These are phyloP conservation scores for Colletotrichum eleusines DNA, from an alignment of 2,329 filamentous ascomycete species.

Conservation along the genomic window DNA sequence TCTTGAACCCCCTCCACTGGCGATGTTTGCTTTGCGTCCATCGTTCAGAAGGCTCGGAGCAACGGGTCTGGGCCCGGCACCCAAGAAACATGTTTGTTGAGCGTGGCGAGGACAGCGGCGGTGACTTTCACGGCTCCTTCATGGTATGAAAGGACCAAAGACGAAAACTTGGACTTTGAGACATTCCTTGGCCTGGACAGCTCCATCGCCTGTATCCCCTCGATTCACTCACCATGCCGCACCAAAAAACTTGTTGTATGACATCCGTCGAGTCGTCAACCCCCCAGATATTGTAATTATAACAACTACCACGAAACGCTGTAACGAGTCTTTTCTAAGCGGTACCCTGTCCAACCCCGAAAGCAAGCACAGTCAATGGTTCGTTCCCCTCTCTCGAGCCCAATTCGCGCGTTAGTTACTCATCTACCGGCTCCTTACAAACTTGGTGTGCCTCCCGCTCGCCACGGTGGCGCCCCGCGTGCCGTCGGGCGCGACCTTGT, in stretches of 20 bases:
- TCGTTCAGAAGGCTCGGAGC: too few species aligned
- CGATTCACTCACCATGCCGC: too few species aligned
- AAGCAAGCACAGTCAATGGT: not conserved
- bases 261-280: not conserved
- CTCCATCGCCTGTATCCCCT: not conserved
- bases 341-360: not conserved
- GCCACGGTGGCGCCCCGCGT: slow-evolving; percentile 37
- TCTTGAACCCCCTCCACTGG: too few species aligned
- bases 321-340: not conserved
- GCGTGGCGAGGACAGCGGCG: too few species aligned
- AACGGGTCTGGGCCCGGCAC: too few species aligned
- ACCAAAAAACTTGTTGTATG: not conserved
- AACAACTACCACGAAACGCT: not conserved
- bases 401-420: too few species aligned
- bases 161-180: not conserved
- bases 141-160: too few species aligned
- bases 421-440: slow-evolving; percentile 35
- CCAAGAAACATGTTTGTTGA: not conserved
- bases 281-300: not conserved
- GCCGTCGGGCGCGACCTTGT: slow-evolving; percentile 39
- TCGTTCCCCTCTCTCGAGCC: too few species aligned
- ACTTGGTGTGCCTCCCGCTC: slow-evolving; percentile 42
- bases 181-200: not conserved
- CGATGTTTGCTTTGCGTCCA: too few species aligned
- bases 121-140: too few species aligned